Evolutionary conservation across 768 basidiomycete genomes (phyloP).

Genomic region (Tulasnella sp.): DNA sequence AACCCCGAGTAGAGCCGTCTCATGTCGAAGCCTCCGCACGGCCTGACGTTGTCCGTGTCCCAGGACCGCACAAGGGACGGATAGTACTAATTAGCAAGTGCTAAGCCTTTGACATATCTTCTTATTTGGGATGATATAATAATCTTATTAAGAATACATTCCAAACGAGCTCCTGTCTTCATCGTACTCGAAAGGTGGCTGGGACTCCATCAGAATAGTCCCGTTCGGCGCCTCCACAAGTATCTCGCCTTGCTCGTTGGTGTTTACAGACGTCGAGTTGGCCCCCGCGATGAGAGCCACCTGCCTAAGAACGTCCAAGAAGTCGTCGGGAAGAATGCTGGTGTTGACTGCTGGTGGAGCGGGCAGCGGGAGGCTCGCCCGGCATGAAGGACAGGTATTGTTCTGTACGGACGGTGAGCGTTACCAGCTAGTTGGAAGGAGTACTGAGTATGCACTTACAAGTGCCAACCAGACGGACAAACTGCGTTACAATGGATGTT

Average conservation of each 20-base stretch:
- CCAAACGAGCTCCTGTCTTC: conserved; percentile 23
- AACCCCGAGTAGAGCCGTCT: too few species aligned
- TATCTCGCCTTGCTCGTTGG: conserved; percentile 8
- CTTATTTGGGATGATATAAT: not conserved
- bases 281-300: conserved; percentile 10
- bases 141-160: conserved; percentile 17
- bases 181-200: conserved; percentile 14
- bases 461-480: conserved; percentile 28
- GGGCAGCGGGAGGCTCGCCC: conserved; percentile 42
- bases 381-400: conserved; percentile 64
- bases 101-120: too few species aligned
- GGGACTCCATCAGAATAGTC: not conserved
- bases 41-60: too few species aligned
- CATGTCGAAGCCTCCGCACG: too few species aligned
- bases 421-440: not conserved
- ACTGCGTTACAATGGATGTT: conserved; percentile 7
- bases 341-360: not conserved
- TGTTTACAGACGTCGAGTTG: not conserved
- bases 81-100: too few species aligned
- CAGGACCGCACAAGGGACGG: too few species aligned
- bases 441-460: conserved; percentile 5
- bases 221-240: conserved; percentile 7
- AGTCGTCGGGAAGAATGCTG: conserved; percentile 29
- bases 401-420: not conserved
- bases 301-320: conserved; percentile 25